Evolutionary conservation across 257 asterid genomes (phyloP), one percentile per base, ranked within the genome.

Genomic region (Jacaranda mimosifolia): DNA sequence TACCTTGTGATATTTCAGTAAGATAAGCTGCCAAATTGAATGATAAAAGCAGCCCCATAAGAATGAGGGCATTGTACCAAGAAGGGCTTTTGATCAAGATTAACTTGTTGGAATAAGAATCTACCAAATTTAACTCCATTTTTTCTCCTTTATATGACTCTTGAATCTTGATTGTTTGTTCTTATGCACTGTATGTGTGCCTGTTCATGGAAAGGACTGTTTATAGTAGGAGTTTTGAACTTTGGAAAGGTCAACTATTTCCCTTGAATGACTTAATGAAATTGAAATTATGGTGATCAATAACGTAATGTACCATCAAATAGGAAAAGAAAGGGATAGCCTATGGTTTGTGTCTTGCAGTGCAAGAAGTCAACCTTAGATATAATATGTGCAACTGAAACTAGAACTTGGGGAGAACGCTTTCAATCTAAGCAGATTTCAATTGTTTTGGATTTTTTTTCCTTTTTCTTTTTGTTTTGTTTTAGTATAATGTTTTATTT

Each of bases 361-460:
- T 68, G 83, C 86, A 82, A 82, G 78, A 53, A 63, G 83, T 82
- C 80, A 77, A 69, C 77, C 46, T 40, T 52, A 39, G 35, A 58
- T 53, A 63, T 6, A 32, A 38, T 68, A 62, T 26, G 36, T 63
- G 62, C 12, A 68, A 35, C 9, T 6, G 2, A 68, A 68, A 35
- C 9, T 6, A 4, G 62, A 68, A 65, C 83, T 68, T 82, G 83
- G 69, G 43, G 66, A 42, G 72, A 62, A 82, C 83, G 83, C 19
- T 72, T 77, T 55, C 12, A 35, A 35, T 2, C 35, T 39, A 38
- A 13, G 17, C 13, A 9, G 0, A 4, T 7, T 62, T 21, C n/a
- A 59, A 12, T 40, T 7, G 3, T 62, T 3, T 15, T 26, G 32
- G 32, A 14, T n/a, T n/a, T 10, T 63, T 3, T 12, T 63, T 1